phyloP scores from a whole-genome alignment of 1,284 basidiomycete species.

The Puccinia coronata region DNA sequence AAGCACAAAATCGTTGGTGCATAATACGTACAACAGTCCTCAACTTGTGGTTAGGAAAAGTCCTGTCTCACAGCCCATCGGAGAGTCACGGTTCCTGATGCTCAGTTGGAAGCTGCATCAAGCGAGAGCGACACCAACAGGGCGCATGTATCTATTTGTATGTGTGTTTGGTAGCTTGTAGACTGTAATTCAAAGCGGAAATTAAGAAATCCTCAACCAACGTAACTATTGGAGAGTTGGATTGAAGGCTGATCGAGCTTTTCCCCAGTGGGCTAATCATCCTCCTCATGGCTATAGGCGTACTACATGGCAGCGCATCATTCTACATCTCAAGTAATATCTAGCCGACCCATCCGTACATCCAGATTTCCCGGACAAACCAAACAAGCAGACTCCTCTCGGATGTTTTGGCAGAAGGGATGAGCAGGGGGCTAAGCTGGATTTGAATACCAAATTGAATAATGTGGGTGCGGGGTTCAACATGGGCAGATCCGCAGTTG shows the following conservation, averaged over 20 bases:
- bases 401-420: background rate
- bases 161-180: background rate
- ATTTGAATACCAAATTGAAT: background rate
- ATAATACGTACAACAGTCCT: too few species aligned
- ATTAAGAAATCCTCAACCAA: background rate
- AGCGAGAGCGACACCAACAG: background rate
- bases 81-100: background rate
- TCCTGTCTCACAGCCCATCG: background rate
- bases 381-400: background rate
- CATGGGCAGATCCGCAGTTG: too few species aligned
- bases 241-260: background rate
- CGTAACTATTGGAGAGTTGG: too few species aligned
- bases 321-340: too few species aligned
- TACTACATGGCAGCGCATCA: background rate
- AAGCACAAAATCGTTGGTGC: too few species aligned
- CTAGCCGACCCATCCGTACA: background rate
- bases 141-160: slow-evolving; percentile 14
- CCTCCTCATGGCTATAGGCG: background rate
- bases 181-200: background rate
- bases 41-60: too few species aligned
- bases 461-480: background rate
- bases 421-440: too few species aligned
- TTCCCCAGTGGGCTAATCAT: slow-evolving; percentile 7
- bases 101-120: background rate
- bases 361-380: background rate